Evolutionary conservation across 1,284 basidiomycete genomes (phyloP), one percentile per base, ranked within the genome.

Genomic region (Ustilago hordei): DNA sequence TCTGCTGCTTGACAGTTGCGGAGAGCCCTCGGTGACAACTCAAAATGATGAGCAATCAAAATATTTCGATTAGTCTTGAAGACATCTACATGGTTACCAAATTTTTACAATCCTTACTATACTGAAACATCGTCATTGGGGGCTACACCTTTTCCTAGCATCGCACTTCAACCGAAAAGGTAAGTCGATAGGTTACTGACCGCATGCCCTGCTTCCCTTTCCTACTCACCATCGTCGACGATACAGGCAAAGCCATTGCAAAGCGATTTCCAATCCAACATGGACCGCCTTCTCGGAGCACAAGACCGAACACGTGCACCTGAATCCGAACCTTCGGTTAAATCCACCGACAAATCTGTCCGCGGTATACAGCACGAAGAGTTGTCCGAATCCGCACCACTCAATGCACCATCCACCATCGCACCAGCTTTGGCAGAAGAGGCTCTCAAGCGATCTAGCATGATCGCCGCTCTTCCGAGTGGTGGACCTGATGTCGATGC

Each of bases 51-150:
- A 75, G 58, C 36, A 54, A 50, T 75, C 67, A 45, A 65, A 79
- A 74, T 28, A 53, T 54, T 72, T 79, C 82, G 82, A 82, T 84
- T 84, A 84, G 82, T 84, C 82, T 84, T 84, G 82, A 82, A 82
- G 82, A 84, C 82, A 69, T 62, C 59, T 61, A 75, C 70, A 73
- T 81, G 79, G 78, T 78, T 78, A 78, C 68, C 75, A 73, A 68
- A 59, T 60, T 73, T 73, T 72, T 64, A 71, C 67, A 70, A 78
- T 75, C 69, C 77, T 79, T 79, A 75, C 73, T 75, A 75, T 75
- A 70, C 73, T 75, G 73, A 74, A 66, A 45, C 55, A 50, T 53
- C n/a, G 34, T 36, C 53, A 45, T 68, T 58, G 70, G 58, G 65
- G 62, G 66, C 63, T 65, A 48, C 53, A 28, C 34, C 8, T n/a